Conservation (phyloP, 768 basidiomycete genomes). For the Rhizopogon roseolus region DNA sequence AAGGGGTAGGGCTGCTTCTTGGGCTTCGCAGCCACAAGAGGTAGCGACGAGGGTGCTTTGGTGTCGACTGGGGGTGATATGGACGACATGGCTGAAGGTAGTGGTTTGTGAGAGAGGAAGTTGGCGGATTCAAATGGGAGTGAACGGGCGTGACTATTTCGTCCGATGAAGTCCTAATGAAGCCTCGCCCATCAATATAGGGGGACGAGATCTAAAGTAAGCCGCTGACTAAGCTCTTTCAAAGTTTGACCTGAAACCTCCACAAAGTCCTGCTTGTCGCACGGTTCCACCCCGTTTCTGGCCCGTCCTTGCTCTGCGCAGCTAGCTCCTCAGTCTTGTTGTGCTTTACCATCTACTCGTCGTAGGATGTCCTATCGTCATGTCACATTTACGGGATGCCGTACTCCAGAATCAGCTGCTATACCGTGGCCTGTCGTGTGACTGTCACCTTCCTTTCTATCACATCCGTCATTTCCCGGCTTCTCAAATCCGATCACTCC, state of each 20-base stretch:
- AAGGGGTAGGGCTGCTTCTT: conserved; percentile 79
- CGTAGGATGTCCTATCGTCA: too few relatives aligned
- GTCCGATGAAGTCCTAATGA: background rate
- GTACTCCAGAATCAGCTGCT: background rate
- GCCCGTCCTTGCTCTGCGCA: background rate
- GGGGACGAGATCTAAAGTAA: background rate
- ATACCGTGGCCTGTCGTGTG: background rate
- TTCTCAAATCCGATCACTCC: too few relatives aligned
- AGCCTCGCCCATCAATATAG: background rate
- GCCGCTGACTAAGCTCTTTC: background rate
- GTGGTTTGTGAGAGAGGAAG: background rate
- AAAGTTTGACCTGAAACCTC: background rate
- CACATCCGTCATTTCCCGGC: background rate
- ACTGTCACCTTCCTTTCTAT: background rate
- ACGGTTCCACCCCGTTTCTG: too few relatives aligned
- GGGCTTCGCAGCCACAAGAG: conserved; percentile 4
- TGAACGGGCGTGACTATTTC: conserved; percentile 1
- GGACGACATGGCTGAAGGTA: background rate
- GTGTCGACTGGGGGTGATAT: background rate
- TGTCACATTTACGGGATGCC: too few relatives aligned
- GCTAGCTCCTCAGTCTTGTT: background rate
- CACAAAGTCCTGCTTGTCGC: too few relatives aligned
- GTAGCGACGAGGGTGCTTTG: conserved; percentile 1
- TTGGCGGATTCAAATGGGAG: background rate
- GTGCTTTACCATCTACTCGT: background rate